phyloP scores from a whole-genome alignment of 805 yeast species.

The Starmerella lactis-condensi region DNA sequence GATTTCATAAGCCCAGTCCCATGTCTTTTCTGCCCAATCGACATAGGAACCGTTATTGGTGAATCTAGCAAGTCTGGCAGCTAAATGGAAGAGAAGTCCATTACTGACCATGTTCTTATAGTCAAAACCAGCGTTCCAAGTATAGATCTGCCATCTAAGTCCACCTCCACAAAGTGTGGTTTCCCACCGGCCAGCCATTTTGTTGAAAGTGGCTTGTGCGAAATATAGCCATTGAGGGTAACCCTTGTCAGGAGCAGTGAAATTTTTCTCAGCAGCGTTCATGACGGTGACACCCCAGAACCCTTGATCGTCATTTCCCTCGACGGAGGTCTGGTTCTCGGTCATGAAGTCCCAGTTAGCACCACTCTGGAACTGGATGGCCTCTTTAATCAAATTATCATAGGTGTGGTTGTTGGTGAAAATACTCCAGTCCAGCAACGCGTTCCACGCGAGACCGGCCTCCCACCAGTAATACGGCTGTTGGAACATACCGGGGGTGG shows the following conservation, averaged over 20 bases:
- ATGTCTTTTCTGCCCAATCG: constrained; percentile 55
- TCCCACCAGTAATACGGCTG: constrained; percentile 98
- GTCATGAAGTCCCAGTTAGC: constrained; percentile 67
- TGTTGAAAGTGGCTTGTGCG: constrained; percentile 78
- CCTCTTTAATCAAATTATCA: constrained; percentile 36
- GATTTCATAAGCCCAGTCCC: constrained; percentile 57
- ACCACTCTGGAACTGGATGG: constrained; percentile 58
- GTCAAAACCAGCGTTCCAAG: constrained; percentile 86
- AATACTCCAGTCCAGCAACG: constrained; percentile 59
- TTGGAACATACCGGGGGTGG: constrained; percentile 70
- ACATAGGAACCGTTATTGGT: constrained; percentile 56
- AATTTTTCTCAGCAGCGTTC: constrained; percentile 81
- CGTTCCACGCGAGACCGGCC: constrained; percentile 92
- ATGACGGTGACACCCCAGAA: constrained; percentile 91
- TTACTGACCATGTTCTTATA: constrained; percentile 85
- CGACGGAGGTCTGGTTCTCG: constrained; percentile 69
- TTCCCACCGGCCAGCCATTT: constrained; percentile 88
- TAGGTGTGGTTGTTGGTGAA: constrained; percentile 54
- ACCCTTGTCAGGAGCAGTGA: constrained; percentile 40
- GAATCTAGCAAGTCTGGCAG: constrained; percentile 71
- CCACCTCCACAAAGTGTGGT: constrained; percentile 60
- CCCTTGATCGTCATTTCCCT: constrained; percentile 96
- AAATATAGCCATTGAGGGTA: constrained; percentile 46
- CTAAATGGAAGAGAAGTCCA: constrained; percentile 73
- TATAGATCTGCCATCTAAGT: constrained; percentile 85